Base-by-base conservation (phyloP, 148 eudicot genomes). In the Heliosperma pusillum region DNA sequence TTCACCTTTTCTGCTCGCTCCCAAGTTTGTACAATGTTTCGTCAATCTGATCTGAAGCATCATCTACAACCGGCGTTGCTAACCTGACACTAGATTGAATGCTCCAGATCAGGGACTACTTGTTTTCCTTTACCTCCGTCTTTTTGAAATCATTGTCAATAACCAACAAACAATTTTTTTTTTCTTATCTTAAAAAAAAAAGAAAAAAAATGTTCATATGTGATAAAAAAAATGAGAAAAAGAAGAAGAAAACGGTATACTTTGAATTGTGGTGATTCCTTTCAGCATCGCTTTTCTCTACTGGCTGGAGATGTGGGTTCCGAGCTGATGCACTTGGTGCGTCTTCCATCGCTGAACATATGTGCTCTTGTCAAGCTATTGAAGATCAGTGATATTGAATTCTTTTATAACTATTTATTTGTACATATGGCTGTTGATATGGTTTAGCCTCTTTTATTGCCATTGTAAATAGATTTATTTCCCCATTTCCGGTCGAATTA, bases 11-110 rank as follows among this genome's bases (percentile, higher is more conserved):
- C 36, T 50, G 56, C 27, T 33, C 53, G 52, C 64, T 60, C 40
- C 59, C 17, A 74, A 19, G 50, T 61, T 44, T 30, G 44, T 52
- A 24, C 33, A 71, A 6, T 47, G 53, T 47, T 0, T 57, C 25
- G 59, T 13, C 73, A 21, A 40, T 47, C 30, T 40, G 40, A 42
- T 59, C 36, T 7, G 8, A 62, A 62, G 59, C 72, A 53, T 19
- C 47, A 60, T 66, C 16, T 58, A 33, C 58, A 15, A 17, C 26
- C 26, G 20, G 47, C 50, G 50, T 17, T 50, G 65, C 27, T 76
- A 72, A 29, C 10, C n/a, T 76, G 22, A n/a, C 55, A 50, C 50
- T 12, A 77, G 36, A 68, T 70, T 61, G 69, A 61, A 58, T 76
- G n/a, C 20, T 26, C 67, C 66, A 47, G 63, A 21, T 47, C 47